phyloP scores from a whole-genome alignment of 257 asterid species.

The Rubia yunnanensis region DNA sequence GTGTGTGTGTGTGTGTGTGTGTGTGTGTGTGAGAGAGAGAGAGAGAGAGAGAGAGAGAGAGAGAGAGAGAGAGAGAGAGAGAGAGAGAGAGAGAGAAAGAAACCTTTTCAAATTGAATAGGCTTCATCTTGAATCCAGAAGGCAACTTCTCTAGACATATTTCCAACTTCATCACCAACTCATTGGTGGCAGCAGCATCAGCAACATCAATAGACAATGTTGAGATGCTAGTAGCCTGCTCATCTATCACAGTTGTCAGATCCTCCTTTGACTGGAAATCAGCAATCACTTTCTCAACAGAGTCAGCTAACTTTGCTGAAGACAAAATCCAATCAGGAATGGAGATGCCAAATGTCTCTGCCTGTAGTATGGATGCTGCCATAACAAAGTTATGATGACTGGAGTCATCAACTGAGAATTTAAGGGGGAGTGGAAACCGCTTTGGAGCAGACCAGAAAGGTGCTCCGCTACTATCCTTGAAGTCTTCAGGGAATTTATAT shows the following conservation, averaged over 20 bases:
- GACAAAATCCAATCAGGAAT: constrained; percentile 73
- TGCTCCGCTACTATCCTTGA: constrained; percentile 72
- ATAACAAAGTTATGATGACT: constrained; percentile 77
- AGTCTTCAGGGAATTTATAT: constrained; percentile 82
- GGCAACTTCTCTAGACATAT: constrained; percentile 35
- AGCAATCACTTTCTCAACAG: constrained; percentile 46
- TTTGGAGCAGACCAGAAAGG: constrained; percentile 99
- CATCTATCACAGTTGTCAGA: constrained; percentile 74
- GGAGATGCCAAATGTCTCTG: constrained; percentile 74
- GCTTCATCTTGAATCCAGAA: constrained; percentile 64
- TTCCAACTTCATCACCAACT: constrained; percentile 58
- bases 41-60: neutral
- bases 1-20: neutral
- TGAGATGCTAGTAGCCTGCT: constrained; percentile 68
- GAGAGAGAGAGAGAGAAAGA: neutral
- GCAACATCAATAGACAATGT: constrained; percentile 70
- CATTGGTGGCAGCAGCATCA: constrained; percentile 67
- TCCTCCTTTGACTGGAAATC: constrained; percentile 56
- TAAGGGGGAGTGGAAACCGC: constrained; percentile 71
- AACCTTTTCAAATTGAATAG: constrained; percentile 93
- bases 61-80: neutral
- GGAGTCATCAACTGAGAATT: constrained; percentile 52
- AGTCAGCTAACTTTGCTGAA: constrained; percentile 59
- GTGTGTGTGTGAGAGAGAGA: too few relatives aligned
- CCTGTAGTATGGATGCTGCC: constrained; percentile 70